Conservation (phyloP, 2,329 filamentous ascomycete species). For the Cordyceps militaris region DNA sequence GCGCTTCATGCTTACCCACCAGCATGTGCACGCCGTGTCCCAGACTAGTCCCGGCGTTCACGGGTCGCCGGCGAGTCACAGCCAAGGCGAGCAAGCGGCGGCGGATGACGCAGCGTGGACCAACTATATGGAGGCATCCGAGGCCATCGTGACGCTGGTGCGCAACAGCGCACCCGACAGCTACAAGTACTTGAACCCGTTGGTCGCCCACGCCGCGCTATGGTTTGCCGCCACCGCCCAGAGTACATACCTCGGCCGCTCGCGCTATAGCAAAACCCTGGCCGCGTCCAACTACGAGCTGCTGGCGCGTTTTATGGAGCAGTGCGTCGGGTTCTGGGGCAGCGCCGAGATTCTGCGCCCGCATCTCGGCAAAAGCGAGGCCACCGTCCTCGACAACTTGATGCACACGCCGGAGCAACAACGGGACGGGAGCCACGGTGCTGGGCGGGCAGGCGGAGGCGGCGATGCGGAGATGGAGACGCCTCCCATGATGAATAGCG, state of each 20-base stretch:
- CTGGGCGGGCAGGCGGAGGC: not conserved
- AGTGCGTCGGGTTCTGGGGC: not conserved
- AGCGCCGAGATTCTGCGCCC: not conserved
- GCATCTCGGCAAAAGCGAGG: not conserved
- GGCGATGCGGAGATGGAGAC: not conserved
- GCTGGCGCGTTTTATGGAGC: not conserved
- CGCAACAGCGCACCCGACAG: slow-evolving; percentile 22
- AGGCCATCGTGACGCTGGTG: slow-evolving; percentile 23
- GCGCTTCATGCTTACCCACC: slow-evolving; percentile 27
- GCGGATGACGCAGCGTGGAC: slow-evolving; percentile 15
- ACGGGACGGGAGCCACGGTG: not conserved
- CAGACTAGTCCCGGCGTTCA: not conserved
- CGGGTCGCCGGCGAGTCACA: slow-evolving; percentile 11
- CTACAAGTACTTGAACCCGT: slow-evolving; percentile 26
- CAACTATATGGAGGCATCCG: slow-evolving; percentile 25
- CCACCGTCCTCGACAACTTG: not conserved
- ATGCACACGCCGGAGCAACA: not conserved
- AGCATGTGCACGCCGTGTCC: slow-evolving; percentile 18
- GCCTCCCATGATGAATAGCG: not conserved
- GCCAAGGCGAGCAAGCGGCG: not conserved
- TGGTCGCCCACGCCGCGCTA: slow-evolving; percentile 25
- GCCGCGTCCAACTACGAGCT: not conserved
- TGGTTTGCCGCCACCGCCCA: slow-evolving; percentile 28
- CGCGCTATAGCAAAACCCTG: not conserved
- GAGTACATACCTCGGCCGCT: slow-evolving; percentile 10